Evolutionary conservation across 345 rosid genomes (phyloP).

Genomic region (Populus pruinosa): DNA sequence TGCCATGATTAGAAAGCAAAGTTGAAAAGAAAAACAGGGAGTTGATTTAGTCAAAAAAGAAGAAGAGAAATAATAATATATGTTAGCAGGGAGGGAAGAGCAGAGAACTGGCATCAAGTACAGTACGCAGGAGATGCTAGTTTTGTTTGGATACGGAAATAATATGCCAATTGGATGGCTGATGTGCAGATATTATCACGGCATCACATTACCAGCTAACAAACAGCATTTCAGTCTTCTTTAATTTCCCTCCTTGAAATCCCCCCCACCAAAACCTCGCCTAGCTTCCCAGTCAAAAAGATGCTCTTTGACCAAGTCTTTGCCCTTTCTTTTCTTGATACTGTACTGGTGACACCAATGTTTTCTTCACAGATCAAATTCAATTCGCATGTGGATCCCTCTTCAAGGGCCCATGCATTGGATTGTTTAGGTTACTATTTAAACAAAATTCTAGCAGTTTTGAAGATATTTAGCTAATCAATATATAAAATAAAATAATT

Average conservation of each 20-base stretch:
- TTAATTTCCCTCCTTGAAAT: too few relatives aligned
- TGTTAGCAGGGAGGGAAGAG: too few relatives aligned
- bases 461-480: too few relatives aligned
- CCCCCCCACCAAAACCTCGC: neutral
- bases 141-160: neutral
- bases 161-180: constrained; percentile 21
- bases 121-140: neutral
- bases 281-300: constrained; percentile 21
- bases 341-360: neutral
- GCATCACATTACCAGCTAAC: neutral
- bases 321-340: constrained; percentile 3
- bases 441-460: too few relatives aligned
- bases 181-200: neutral
- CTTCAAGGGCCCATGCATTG: neutral
- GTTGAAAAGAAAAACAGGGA: neutral
- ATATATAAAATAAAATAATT: too few relatives aligned
- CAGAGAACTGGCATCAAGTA: too few relatives aligned
- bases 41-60: neutral
- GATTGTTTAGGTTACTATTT: too few relatives aligned
- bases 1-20: too few relatives aligned
- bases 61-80: neutral
- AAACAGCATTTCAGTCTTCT: too few relatives aligned
- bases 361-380: neutral
- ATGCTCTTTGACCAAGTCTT: constrained; percentile 28
- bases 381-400: neutral